Base-by-base conservation (phyloP, 2,329 filamentous ascomycete genomes). In the Drechslera avenae region DNA sequence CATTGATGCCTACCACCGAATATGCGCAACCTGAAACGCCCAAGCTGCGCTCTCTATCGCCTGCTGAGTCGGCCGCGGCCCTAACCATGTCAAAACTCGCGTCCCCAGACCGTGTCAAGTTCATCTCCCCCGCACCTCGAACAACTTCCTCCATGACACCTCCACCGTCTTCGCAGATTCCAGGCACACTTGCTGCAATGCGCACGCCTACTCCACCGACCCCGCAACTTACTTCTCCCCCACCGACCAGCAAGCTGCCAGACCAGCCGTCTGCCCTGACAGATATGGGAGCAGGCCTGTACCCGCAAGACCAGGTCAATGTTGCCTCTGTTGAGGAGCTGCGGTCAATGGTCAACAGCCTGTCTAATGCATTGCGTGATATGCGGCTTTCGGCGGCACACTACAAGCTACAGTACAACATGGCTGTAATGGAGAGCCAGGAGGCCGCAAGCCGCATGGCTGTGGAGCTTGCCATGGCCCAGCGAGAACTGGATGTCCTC, bases 391-490 rank as follows among this genome's bases (percentile, higher is more conserved):
- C 92, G 52, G 87, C 89, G 13, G 89, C 92, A 26, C 92, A 97
- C 71, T 88, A 94, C 77, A 95, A 94, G 75, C 79, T 97, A 46
- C 93, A 97, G 72, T 89, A 92, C 68, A 91, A 88, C 63, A 83
- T 97, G 67, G 82, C 96, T 21, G 86, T 84, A 43, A 86, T 97
- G 59, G 90, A 96, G 67, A 91, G 89, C 46, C 86, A 88, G 40
- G 91, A 96, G 62, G 88, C 91, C 23, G 84, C 90, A 8, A 92
- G 95, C 73, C 86, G 91, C 19, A 91, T 93, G 60, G 88, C 87
- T 30, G 92, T 97, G 4, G 93, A 97, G 73, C 89, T 96, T 64
- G 89, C 94, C 59, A 92, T 97, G 84, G 88, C 88, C n/a, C 85
- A 90, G 56, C 83, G 89, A 17, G 91, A 97, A 73, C 88, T 96